Evolutionary conservation across 768 basidiomycete genomes (phyloP).

Genomic region (Pulveroboletus sp.): DNA sequence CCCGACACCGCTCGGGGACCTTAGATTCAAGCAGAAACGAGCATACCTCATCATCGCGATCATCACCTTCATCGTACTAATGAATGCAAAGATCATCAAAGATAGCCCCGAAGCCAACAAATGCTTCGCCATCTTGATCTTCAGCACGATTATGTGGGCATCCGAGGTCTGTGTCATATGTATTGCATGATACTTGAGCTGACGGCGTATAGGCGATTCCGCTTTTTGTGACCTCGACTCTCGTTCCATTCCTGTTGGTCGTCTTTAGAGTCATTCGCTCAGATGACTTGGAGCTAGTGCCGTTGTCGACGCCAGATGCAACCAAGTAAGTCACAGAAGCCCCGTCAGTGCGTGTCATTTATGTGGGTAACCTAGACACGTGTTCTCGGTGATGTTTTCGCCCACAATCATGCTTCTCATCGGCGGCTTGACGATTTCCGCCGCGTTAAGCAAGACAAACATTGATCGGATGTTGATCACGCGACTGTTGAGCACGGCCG

Average conservation of each 20-base stretch:
- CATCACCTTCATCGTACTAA: conserved; percentile 51
- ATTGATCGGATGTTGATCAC: conserved; percentile 92
- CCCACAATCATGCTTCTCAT: conserved; percentile 98
- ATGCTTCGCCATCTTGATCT: conserved; percentile 84
- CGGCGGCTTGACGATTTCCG: conserved; percentile 96
- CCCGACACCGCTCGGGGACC: conserved; percentile 58
- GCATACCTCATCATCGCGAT: conserved; percentile 56
- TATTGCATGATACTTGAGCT: background rate
- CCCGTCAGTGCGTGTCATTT: background rate
- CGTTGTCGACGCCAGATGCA: conserved; percentile 60
- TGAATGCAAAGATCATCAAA: conserved; percentile 53
- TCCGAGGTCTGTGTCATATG: conserved; percentile 62
- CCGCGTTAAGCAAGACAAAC: conserved; percentile 91
- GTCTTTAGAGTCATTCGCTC: conserved; percentile 69
- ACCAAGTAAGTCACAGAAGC: conserved; percentile 60
- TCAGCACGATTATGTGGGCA: conserved; percentile 94
- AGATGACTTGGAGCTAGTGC: conserved; percentile 41
- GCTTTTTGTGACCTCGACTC: conserved; percentile 87
- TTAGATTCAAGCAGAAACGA: conserved; percentile 62
- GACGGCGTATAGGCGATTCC: conserved; percentile 74
- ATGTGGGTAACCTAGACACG: conserved; percentile 47
- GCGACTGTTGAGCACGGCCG: conserved; percentile 84
- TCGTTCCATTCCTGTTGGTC: conserved; percentile 86
- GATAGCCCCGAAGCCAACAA: conserved; percentile 71
- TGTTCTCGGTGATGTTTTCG: conserved; percentile 95